Base-by-base conservation (phyloP, 177 flowering plant genomes). In the Tripterygium wilfordii region DNA sequence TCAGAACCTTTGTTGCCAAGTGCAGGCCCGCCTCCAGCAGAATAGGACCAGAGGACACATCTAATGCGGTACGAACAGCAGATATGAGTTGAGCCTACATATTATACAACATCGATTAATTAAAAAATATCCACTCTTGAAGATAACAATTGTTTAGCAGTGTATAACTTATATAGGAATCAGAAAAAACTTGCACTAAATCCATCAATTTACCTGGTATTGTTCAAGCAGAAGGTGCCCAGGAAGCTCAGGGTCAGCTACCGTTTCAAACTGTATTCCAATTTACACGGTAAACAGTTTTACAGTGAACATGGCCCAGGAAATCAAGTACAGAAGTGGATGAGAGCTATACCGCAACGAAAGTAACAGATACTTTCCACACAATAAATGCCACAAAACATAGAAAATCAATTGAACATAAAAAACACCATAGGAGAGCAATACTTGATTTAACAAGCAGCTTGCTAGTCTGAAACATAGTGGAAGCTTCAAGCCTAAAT, bases 161-260 rank as follows among this genome's bases (percentile, higher is more conserved):
- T 9, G 3, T 14, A 42, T 21, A 5, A 3, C 7, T 37, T 2
- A 36, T 9, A 36, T n/a, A 25, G 14, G 1, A 3, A 17, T 42
- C 3, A 15, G 39, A 15, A 10, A 2, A 5, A 14, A 27, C 2
- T 20, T 4, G 29, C 13, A 26, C 26, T 28, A 27, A 8, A 13
- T 8, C 36, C 4, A 35, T 17, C 17, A 15, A 51, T 24, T 36
- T 47, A 92, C 99, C 97, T 92, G 97, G 74, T 86, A 86, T 46
- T 92, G 99, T 63, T 92, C 99, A 63, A 92, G 74, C 38, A 92
- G 75, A 48, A 92, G 76, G 57, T 85, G 89, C 32, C 85, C 99
- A 1, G 97, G 97, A 61, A 92, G 89, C 65, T 89, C 97, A 50
- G 95, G 97, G 53, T 92, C 99, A 28, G 77, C 68, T 41, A 55